Conservation (phyloP, 768 basidiomycete genomes). For the Mycena pura region DNA sequence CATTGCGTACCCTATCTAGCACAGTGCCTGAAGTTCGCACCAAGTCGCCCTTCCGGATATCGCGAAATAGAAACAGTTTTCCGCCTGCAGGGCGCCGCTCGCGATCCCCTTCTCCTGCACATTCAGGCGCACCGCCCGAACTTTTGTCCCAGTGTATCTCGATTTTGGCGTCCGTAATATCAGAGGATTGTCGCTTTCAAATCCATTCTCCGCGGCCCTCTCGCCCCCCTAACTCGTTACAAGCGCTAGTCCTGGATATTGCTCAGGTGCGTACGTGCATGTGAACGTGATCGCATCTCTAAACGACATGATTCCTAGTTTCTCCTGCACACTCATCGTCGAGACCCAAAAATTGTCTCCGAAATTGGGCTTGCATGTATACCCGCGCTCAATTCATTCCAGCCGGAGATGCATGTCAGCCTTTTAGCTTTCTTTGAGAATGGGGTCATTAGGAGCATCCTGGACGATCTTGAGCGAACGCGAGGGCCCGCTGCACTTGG, state of each 20-base stretch:
- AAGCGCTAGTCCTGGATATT: constrained; percentile 73
- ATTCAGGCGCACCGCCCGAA: constrained; percentile 49
- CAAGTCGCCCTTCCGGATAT: constrained; percentile 26
- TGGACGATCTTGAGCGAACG: constrained; percentile 52
- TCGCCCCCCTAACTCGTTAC: constrained; percentile 79
- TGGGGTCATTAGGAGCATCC: constrained; percentile 57
- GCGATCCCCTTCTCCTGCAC: constrained; percentile 57
- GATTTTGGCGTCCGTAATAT: constrained; percentile 66
- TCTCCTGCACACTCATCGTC: constrained; percentile 61
- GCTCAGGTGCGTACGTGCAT: constrained; percentile 45
- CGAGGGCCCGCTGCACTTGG: constrained; percentile 33
- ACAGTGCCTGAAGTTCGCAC: constrained; percentile 8
- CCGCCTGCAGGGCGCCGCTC: constrained; percentile 51
- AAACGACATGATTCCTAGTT: constrained; percentile 37
- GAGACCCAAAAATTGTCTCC: constrained; percentile 58
- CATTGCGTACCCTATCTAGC: not conserved
- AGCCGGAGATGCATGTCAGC: constrained; percentile 62
- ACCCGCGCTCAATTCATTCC: constrained; percentile 78
- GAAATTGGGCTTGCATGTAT: constrained; percentile 72
- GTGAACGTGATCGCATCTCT: no score
- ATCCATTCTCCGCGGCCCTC: constrained; percentile 63
- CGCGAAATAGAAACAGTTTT: constrained; percentile 46
- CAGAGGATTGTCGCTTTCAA: constrained; percentile 76
- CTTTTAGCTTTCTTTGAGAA: constrained; percentile 75
- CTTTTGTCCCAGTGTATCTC: constrained; percentile 66